A percentile compares a stretch with the other conserved stretches of the same genome.
These are phyloP conservation scores for Cochlearia excelsa DNA, from an alignment of 345 rosid genomes.

Conservation along the genomic window DNA sequence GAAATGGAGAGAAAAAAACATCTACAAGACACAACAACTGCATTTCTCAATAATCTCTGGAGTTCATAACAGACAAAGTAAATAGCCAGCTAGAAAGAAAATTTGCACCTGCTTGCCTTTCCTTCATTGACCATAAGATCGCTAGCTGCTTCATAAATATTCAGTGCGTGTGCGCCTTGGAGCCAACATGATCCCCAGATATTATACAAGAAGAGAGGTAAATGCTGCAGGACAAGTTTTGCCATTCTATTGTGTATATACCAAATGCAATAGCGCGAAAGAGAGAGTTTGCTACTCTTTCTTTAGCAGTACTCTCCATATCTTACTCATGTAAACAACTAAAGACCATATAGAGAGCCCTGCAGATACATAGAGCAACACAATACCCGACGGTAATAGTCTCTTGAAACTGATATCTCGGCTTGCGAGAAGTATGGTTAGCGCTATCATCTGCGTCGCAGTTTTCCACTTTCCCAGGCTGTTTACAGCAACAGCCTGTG, in stretches of 20 bases:
- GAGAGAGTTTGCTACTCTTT: constrained; percentile 44
- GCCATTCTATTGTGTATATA: constrained; percentile 35
- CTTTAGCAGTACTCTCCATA: constrained; percentile 61
- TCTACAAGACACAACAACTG: constrained; percentile 26
- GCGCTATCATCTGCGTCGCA: constrained; percentile 89
- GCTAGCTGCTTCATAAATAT: constrained; percentile 10
- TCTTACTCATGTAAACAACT: constrained; percentile 79
- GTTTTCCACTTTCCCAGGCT: constrained; percentile 99
- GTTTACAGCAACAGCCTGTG: constrained; percentile 96
- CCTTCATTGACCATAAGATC: constrained; percentile 8
- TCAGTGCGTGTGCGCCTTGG: constrained; percentile 1
- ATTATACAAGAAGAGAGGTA: constrained; percentile 29
- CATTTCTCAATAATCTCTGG: background rate
- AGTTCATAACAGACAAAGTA: constrained; percentile 13
- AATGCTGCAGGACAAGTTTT: constrained; percentile 25
- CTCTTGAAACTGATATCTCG: constrained; percentile 73
- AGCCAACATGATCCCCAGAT: constrained; percentile 28
- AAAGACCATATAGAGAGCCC: constrained; percentile 88
- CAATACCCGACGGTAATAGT: constrained; percentile 64
- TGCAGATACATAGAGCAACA: constrained; percentile 83
- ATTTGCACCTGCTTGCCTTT: constrained; percentile 16
- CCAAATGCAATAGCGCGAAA: constrained; percentile 25
- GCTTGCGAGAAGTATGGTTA: constrained; percentile 83
- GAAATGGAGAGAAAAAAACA: background rate
- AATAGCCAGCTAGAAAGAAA: constrained; percentile 17